Evolutionary conservation across 139 green algal genomes (phyloP), one percentile per base, ranked within the genome.

Genomic region (Chlorokybus atmophyticus): DNA sequence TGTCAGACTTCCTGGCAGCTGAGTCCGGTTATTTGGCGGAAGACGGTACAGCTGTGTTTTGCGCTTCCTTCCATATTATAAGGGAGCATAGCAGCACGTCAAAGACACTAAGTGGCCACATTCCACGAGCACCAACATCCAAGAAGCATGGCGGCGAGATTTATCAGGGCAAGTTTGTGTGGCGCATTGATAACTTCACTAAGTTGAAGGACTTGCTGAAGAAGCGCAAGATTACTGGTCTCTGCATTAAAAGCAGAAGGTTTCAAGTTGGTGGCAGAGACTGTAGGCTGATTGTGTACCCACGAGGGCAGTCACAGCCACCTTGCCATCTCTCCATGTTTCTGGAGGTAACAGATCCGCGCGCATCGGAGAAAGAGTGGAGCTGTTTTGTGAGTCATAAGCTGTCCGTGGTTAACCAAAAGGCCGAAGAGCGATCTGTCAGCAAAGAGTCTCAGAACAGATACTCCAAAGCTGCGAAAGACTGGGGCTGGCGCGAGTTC

Each of bases 401-500:
- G 14, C 67, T 86, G 10, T 59, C 59, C n/a, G 71, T 86, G 32
- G 62, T 86, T 10, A 83, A 84, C 72, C 79, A 86, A 48, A 50
- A 59, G 1, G 49, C 38, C 30, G 57, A 63, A 8, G 64, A 69
- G 27, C 55, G 64, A 5, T 76, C 57, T 19, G 66, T 86, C 4
- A 62, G 47, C 31, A 83, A 84, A 60, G 77, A 86, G 71, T 74
- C 53, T 2, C 79, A 85, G 62, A 85, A 85, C 60, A 61, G 76
- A 27, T 83, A 84, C 73, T 75, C 57, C 29, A 74, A 70, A 47
- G 38, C 66, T 24, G 77, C 77, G 23, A 86, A 84, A 52, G 77
- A 86, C 70, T 86, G 79, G 79, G 79, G 79, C 30, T 86, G 77
- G 77, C 69, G 77, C 10, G 79, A 86, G 65, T 86, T 86, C 50